Evolutionary conservation across 495 filamentous ascomycete genomes (phyloP).

Genomic region (Lineolata rhizophorae): DNA sequence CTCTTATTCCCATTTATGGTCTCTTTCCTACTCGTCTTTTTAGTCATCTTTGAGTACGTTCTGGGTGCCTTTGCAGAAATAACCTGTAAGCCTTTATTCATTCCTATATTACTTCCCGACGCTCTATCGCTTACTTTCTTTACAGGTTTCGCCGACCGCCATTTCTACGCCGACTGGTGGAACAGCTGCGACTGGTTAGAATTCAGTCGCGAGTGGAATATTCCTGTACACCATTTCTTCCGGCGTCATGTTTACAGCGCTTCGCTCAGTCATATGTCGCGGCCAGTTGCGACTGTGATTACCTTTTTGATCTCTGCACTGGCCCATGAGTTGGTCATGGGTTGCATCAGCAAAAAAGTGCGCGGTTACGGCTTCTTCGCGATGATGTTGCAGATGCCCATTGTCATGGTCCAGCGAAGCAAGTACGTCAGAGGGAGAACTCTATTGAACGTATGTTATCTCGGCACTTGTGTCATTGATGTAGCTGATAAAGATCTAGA

Average conservation of each 20-base stretch:
- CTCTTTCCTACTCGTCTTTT: slow-evolving; percentile 21
- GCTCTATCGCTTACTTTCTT: slow-evolving; percentile 3
- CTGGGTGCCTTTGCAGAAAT: slow-evolving; percentile 89
- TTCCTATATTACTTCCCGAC: not conserved
- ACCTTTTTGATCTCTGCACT: slow-evolving; percentile 80
- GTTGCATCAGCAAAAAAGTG: slow-evolving; percentile 92
- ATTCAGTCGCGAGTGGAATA: slow-evolving; percentile 94
- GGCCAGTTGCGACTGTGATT: slow-evolving; percentile 62
- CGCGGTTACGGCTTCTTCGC: slow-evolving; percentile 81
- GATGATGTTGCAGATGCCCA: slow-evolving; percentile 92
- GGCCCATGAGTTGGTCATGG: slow-evolving; percentile 91
- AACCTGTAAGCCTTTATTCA: slow-evolving; percentile 29
- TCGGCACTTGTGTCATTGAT: not conserved
- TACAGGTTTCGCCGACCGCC: slow-evolving; percentile 57
- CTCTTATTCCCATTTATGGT: slow-evolving; percentile 96
- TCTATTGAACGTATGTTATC: slow-evolving; percentile 42
- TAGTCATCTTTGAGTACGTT: slow-evolving; percentile 49
- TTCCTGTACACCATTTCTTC: slow-evolving; percentile 95
- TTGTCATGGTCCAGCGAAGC: slow-evolving; percentile 74
- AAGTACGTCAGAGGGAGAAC: slow-evolving; percentile 47
- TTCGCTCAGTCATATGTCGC: slow-evolving; percentile 47
- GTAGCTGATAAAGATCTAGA: slow-evolving; percentile 19
- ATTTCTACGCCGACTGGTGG: slow-evolving; percentile 98
- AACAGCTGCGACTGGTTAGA: slow-evolving; percentile 78
- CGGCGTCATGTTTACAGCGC: slow-evolving; percentile 84